Evolutionary conservation across 768 basidiomycete genomes (phyloP), one percentile per base, ranked within the genome.

Genomic region (Chiua virens): DNA sequence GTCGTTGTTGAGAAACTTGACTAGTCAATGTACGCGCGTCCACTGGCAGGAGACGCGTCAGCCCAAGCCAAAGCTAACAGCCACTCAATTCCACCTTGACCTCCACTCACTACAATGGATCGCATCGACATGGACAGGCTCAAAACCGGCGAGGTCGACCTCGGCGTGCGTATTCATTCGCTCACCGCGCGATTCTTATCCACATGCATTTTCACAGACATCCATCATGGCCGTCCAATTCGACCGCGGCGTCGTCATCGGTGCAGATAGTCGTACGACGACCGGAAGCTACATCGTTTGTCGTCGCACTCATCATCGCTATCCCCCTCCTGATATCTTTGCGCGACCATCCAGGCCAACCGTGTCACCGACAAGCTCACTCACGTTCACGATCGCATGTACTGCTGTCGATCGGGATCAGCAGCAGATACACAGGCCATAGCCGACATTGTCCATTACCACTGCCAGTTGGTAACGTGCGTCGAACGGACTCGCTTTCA

Each of bases 221-320:
- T 98, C 96, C 38, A 98, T 99, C 70, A 98, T 98, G 95, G 96
- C 97, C 47, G 95, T 98, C 56, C 92, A 94, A 63, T 99, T 99
- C 75, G 78, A 92, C 30, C 85, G 84, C 27, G 97, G 97, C 35
- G 97, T 99, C 52, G 86, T 99, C 60, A 84, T 98, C 54, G 97
- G 97, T 38, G 97, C 97, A 58, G 97, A 99, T 75, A 90, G 88
- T 80, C 82, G 96, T 53, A 99, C 96, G 53, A 98, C 97, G 0
- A 95, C 92, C 8, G 97, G 96, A 58, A 87, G 86, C 74, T 98
- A 97, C 73, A 96, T 97, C 67, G 96, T 94, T 68, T 56, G 85
- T 69, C 25, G 45, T n/a, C 7, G 18, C 30, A 27, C 9, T 2
- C 23, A 34, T 36, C 40, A 0, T 41, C n/a, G 8, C 14, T 28